Base-by-base conservation (phyloP, 768 basidiomycete species). In the Naganishia friedmannii region DNA sequence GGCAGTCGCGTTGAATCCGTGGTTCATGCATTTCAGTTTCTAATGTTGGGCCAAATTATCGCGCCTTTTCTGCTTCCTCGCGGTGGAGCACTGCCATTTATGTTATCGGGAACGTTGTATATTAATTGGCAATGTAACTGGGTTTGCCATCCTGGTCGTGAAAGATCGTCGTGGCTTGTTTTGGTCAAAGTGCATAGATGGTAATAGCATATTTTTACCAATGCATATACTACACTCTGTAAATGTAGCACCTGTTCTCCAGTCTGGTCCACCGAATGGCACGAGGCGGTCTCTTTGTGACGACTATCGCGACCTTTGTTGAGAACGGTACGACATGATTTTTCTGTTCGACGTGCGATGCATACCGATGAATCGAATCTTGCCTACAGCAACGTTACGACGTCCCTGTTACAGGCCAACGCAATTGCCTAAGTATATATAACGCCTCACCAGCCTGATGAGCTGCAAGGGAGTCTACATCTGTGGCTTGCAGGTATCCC, bases 401-500 rank as follows among this genome's bases (percentile, higher is more conserved):
- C 21, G 10, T 42, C 57, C 37, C 31, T 21, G 1, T 34, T 12
- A 39, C 37, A 34, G 57, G 57, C 57, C 57, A 70, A 32, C 67
- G 57, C 31, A 58, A 39, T 58, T 76, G 70, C 19, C 56, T 26
- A 31, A 80, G 45, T 15, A 77, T 55, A 74, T 89, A 88, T 9
- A 78, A 79, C 5, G 86, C 85, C 77, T 93, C 91, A 73, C 85
- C 84, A 13, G 92, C 90, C 88, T 92, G 91, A 19, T 87, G 85
- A 66, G 88, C 83, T 26, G 89, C 89, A 26, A 90, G 82, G 55
- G 77, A 82, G 74, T 96, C 93, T 69, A 84, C 85, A 77, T 95
- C 93, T 67, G 87, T 88, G 9, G 84, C 83, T 29, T 86, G 82
- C 51, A 93, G 82, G 78, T 93, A 94, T 1, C 85, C 82, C 56